Conservation (phyloP, 208 protist species). For the Novymonas esmeraldas region DNA sequence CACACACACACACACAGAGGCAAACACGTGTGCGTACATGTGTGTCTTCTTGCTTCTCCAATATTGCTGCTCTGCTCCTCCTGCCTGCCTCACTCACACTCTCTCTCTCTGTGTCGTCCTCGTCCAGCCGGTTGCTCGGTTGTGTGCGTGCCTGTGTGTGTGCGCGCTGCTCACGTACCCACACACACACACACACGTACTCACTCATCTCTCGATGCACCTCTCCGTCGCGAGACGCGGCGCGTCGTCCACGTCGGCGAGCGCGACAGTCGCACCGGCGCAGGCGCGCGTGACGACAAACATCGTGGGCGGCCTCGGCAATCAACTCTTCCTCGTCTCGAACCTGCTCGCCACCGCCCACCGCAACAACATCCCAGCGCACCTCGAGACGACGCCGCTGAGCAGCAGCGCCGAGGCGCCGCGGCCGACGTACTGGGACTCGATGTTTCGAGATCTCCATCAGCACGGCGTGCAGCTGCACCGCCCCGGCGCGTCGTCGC, state of each 20-base stretch:
- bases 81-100: background rate
- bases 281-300: constrained; percentile 63
- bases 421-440: constrained; percentile 80
- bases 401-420: constrained; percentile 79
- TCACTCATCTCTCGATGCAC: no score
- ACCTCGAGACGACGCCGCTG: constrained; percentile 36
- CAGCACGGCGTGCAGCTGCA: constrained; percentile 34
- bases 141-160: background rate
- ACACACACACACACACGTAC: no score
- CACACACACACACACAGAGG: no score
- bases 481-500: background rate
- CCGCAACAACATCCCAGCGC: constrained; percentile 48
- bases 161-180: background rate
- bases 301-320: constrained; percentile 84
- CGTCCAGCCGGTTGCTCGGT: background rate
- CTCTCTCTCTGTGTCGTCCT: background rate
- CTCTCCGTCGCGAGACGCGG: no score
- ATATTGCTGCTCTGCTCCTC: no score
- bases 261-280: background rate
- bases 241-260: no score
- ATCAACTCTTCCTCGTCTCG: constrained; percentile 86
- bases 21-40: no score
- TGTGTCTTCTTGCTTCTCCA: no score
- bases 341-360: constrained; percentile 74
- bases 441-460: constrained; percentile 56